These are phyloP conservation scores for Fonsecaea monophora DNA, from an alignment of 2,329 filamentous ascomycete genomes.

Conservation along the genomic window DNA sequence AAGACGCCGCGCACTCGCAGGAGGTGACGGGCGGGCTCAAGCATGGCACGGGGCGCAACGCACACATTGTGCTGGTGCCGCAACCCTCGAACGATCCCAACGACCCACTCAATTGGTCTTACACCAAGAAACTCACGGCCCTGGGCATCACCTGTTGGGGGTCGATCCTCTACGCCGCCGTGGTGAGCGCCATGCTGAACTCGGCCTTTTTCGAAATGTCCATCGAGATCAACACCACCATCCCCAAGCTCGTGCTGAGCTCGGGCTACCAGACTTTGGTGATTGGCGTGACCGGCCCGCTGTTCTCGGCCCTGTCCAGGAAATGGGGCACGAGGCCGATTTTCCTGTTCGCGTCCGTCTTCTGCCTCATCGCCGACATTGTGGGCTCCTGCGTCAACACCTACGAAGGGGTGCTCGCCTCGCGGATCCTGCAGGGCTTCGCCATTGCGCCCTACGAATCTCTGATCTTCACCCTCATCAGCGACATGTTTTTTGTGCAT, in stretches of 20 bases:
- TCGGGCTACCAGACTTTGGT: slow-evolving; percentile 55
- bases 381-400: slow-evolving; percentile 54
- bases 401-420: slow-evolving; percentile 56
- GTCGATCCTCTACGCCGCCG: slow-evolving; percentile 45
- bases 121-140: slow-evolving; percentile 41
- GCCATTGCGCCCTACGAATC: slow-evolving; percentile 58
- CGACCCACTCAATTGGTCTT: slow-evolving; percentile 49
- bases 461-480: slow-evolving; percentile 55
- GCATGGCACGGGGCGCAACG: slow-evolving; percentile 31
- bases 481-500: slow-evolving; percentile 49
- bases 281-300: slow-evolving; percentile 45
- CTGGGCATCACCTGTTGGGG: slow-evolving; percentile 44
- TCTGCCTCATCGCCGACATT: slow-evolving; percentile 47
- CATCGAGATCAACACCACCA: slow-evolving; percentile 50
- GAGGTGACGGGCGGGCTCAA: slow-evolving; percentile 27
- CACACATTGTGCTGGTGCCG: slow-evolving; percentile 45
- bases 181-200: slow-evolving; percentile 44
- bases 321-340: slow-evolving; percentile 49
- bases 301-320: slow-evolving; percentile 51
- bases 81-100: slow-evolving; percentile 49
- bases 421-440: slow-evolving; percentile 56
- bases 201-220: slow-evolving; percentile 47
- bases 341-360: slow-evolving; percentile 41
- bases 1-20: slow-evolving; percentile 25
- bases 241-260: slow-evolving; percentile 55